Evolutionary conservation across 495 filamentous ascomycete species (phyloP).

Genomic region (Tricharina praecox): DNA sequence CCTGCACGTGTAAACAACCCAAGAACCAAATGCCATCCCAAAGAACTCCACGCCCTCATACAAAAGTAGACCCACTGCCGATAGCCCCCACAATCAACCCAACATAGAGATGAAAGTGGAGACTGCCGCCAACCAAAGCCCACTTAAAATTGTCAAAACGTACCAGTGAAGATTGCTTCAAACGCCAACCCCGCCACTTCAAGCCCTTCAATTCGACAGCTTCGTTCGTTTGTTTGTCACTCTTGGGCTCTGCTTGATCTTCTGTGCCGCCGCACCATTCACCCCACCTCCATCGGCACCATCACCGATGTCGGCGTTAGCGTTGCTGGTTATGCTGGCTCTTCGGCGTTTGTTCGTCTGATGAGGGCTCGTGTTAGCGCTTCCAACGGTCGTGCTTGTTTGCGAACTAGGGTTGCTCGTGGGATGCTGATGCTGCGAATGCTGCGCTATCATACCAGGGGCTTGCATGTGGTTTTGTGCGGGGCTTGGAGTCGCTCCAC

Average conservation of each 20-base stretch:
- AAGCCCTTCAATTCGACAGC: slow-evolving; percentile 1
- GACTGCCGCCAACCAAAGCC: slow-evolving; percentile 2
- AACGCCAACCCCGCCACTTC: background rate
- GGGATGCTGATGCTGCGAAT: slow-evolving; percentile 27
- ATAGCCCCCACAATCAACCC: background rate
- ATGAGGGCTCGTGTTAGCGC: slow-evolving; percentile 53
- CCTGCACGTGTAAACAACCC: background rate
- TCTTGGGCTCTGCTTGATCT: slow-evolving; percentile 24
- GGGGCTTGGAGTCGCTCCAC: slow-evolving; percentile 26
- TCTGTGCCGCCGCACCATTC: slow-evolving; percentile 20
- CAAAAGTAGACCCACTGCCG: background rate
- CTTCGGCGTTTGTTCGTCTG: slow-evolving; percentile 48
- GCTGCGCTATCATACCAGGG: slow-evolving; percentile 27
- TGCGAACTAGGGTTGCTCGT: slow-evolving; percentile 28
- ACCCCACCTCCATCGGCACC: slow-evolving; percentile 9
- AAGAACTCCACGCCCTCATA: slow-evolving; percentile 1
- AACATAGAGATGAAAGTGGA: background rate
- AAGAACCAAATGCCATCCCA: slow-evolving; percentile 4
- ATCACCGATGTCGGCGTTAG: slow-evolving; percentile 42
- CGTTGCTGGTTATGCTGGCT: slow-evolving; percentile 35
- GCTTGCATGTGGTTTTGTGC: slow-evolving; percentile 27
- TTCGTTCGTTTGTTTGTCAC: slow-evolving; percentile 23
- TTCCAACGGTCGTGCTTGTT: slow-evolving; percentile 29
- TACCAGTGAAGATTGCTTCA: slow-evolving; percentile 1
- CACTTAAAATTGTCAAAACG: slow-evolving; percentile 7